Evolutionary conservation across 1,284 basidiomycete species (phyloP).

Genomic region (Fomes fomentarius): DNA sequence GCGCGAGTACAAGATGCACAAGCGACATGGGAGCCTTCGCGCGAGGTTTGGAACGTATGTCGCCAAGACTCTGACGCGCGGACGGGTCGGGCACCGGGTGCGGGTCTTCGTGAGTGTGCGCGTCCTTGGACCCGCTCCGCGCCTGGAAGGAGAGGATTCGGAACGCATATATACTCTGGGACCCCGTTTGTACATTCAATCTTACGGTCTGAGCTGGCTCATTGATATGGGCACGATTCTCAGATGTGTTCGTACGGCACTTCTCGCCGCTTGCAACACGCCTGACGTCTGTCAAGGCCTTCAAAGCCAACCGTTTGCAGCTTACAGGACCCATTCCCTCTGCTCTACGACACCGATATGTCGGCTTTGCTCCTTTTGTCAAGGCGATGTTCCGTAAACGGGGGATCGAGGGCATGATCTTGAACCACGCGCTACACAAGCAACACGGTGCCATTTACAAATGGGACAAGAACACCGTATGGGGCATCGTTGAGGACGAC

Average conservation of each 20-base stretch:
- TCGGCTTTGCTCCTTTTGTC: constrained; percentile 48
- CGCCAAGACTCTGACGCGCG: constrained; percentile 28
- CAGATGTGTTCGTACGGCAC: constrained; percentile 37
- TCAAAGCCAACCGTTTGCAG: constrained; percentile 50
- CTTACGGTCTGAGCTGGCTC: background rate
- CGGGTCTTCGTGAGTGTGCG: constrained; percentile 36
- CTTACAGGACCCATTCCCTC: constrained; percentile 48
- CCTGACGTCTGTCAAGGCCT: constrained; percentile 29
- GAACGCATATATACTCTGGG: constrained; percentile 46
- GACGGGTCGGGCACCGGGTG: constrained; percentile 30
- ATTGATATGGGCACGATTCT: background rate
- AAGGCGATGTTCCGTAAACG: constrained; percentile 43
- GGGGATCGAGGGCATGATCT: constrained; percentile 41
- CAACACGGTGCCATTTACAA: constrained; percentile 49
- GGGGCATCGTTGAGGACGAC: constrained; percentile 34
- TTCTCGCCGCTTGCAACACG: constrained; percentile 38
- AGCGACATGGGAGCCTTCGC: constrained; percentile 38
- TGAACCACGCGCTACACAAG: constrained; percentile 44
- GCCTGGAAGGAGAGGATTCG: constrained; percentile 31
- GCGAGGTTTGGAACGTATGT: constrained; percentile 38
- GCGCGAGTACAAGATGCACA: constrained; percentile 33
- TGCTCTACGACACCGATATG: constrained; percentile 48
- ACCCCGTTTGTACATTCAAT: constrained; percentile 33
- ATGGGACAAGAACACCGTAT: constrained; percentile 42
- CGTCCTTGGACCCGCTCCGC: constrained; percentile 37